Base-by-base conservation (phyloP, 1,139 yeast species). In the Maudiozyma humilis region DNA sequence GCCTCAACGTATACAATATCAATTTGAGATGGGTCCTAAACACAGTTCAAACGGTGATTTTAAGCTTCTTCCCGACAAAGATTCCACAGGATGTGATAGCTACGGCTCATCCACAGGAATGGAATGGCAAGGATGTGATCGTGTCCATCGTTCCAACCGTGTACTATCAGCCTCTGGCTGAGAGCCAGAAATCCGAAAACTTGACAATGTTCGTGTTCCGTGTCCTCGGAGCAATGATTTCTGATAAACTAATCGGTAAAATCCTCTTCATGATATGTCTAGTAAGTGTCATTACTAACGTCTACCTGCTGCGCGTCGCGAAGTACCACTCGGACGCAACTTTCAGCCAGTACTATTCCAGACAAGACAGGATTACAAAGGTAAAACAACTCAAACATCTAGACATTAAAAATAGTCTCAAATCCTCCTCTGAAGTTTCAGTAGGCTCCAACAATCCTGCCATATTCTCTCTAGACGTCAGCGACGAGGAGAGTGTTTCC, bases 241-340 rank as follows among this genome's bases (percentile, higher is more conserved):
- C 83, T 55, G 96, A 89, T 63, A 84, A 82, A 41, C 69, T 87
- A 48, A 76, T 89, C 53, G 80, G 93, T 50, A 89, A 91, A 62
- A 76, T 80, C 51, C 71, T 88, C 43, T 76, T 89, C 37, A 72
- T 85, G 53, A 80, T 79, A 4, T 78, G 89, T 50, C 80, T 83
- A 18, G 68, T 85, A 51, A 84, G 95, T 50, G 75, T 88, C 47
- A 79, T 82, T 17, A 79, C 85, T 51, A 91, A 93, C 62, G 81
- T 85, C 40, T 91, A 89, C 65, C 73, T 91, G 54, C 75, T 91
- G 59, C 82, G 82, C 58, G 86, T 83, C 40, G 77, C 89, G 12
- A 76, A 85, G 63, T 71, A 73, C 45, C 85, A 82, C 46, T 59
- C 65, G 17, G 48, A 51, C 12, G 56, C 51, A 40, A 59, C 65